phyloP scores from a whole-genome alignment of 2,329 filamentous ascomycete species.

The Pseudogymnoascus sp. region DNA sequence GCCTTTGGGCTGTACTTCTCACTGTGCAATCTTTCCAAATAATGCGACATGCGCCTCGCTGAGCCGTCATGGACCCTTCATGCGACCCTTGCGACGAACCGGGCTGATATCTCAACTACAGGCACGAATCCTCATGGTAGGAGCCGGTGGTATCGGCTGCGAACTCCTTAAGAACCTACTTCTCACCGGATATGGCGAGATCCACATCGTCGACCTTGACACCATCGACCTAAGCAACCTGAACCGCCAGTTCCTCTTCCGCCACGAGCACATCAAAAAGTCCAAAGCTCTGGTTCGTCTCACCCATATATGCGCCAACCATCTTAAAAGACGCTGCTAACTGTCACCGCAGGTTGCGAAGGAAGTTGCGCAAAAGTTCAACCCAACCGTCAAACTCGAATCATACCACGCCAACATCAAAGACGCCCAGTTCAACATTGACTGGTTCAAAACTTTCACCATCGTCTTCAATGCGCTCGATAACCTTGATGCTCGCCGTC shows the following conservation, averaged over 20 bases:
- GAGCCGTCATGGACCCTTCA: not conserved
- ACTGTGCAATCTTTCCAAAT: not conserved
- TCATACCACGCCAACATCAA: slow-evolving; percentile 95
- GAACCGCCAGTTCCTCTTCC: slow-evolving; percentile 94
- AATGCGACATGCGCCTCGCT: not conserved
- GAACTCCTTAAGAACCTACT: slow-evolving; percentile 96
- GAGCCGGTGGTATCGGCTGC: slow-evolving; percentile 94
- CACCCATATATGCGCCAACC: not conserved
- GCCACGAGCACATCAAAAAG: slow-evolving; percentile 96
- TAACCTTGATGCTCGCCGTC: slow-evolving; percentile 84
- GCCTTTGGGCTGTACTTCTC: not conserved
- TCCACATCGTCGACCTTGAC: slow-evolving; percentile 93
- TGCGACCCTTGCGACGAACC: not conserved
- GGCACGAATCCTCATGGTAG: slow-evolving; percentile 87
- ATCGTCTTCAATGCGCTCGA: slow-evolving; percentile 96
- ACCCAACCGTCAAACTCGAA: slow-evolving; percentile 76
- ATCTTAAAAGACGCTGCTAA: slow-evolving; percentile 19
- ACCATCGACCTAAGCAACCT: slow-evolving; percentile 97
- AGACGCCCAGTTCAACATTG: slow-evolving; percentile 73
- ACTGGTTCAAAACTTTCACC: slow-evolving; percentile 77
- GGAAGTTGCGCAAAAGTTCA: slow-evolving; percentile 84
- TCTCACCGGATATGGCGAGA: slow-evolving; percentile 82
- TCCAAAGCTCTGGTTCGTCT: slow-evolving; percentile 75
- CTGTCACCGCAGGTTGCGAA: slow-evolving; percentile 64
- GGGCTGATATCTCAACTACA: slow-evolving; percentile 38